phyloP scores from a whole-genome alignment of 2,329 filamentous ascomycete genomes.

The Coniella lustricola region DNA sequence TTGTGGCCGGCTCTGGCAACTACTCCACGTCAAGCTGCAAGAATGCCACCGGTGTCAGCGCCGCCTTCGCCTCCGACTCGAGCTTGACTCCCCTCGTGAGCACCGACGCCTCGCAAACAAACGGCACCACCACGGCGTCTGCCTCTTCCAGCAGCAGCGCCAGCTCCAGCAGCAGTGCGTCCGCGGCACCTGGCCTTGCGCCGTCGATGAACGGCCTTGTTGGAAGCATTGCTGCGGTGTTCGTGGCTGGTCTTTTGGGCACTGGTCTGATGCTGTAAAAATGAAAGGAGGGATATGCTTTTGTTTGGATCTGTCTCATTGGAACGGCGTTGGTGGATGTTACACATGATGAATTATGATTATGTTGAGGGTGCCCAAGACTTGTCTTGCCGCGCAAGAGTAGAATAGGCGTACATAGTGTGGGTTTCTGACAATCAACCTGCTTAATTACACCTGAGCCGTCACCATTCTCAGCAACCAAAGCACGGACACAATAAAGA shows the following conservation, averaged over 20 bases:
- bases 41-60: conserved; percentile 31
- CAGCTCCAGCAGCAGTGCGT: conserved; percentile 1
- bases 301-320: not conserved
- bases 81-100: conserved; percentile 26
- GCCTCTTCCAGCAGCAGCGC: conserved; percentile 9
- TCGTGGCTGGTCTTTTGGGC: conserved; percentile 7
- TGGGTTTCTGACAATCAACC: too few species aligned
- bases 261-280: conserved; percentile 8
- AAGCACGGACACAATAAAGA: too few species aligned
- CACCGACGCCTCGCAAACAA: conserved; percentile 17
- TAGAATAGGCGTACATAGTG: too few species aligned
- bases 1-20: conserved; percentile 36
- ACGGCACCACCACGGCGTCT: conserved; percentile 18
- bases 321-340: not conserved
- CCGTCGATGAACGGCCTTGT: conserved; percentile 6
- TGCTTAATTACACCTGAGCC: too few species aligned
- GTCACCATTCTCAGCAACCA: too few species aligned
- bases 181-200: conserved; percentile 6
- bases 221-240: conserved; percentile 7
- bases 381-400: too few species aligned
- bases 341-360: not conserved
- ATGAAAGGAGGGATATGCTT: not conserved
- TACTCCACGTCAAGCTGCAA: conserved; percentile 26
- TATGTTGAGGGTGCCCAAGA: not conserved
- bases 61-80: conserved; percentile 24